Base-by-base conservation (phyloP, 2,329 filamentous ascomycete species). In the Niveomyces coronatus region DNA sequence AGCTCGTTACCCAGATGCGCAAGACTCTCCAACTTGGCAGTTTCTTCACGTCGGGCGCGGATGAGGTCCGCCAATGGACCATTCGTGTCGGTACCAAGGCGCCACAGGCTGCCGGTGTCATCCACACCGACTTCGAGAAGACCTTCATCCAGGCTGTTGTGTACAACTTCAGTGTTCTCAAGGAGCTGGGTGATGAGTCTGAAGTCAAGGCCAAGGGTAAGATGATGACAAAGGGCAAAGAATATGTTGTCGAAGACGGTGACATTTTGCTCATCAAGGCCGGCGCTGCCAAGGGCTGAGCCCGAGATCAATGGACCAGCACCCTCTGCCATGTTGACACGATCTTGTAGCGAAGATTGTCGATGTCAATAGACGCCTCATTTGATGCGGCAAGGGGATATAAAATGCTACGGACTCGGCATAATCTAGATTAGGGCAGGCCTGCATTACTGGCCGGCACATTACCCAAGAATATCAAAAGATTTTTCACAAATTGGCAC, bases 21-120 rank as follows among this genome's bases (percentile, higher is more conserved):
- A 87, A 91, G 67, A 79, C 78, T 13, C 71, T 98, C 50, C 82
- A 91, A 64, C 74, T 98, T 29, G 82, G 82, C 58, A 91, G 85
- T 60, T 98, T 98, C 75, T 98, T 98, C 79, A 98, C 91, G 37
- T 88, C 83, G 23, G 91, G 91, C 54, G 66, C 87, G 17, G 93
- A 98, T 58, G 91, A 98, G 68, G 91, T 98, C 47, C 78, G 91
- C 53, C 91, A 98, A 68, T 98, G 91, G 93, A 98, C 91, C 18
- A 86, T 98, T 58, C 79, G 91, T 43, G 88, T 85, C 55, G 88
- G 87, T 51, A 94, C 82, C 57, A 98, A 98, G 71, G 91, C 91
- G n/a, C 91, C 91, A 14, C 84, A 93, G 56, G 91, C 91, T 32
- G 91, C 91, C 26, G 91, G 91, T 72, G 91, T 98, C 46, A 98